Evolutionary conservation across 257 asterid species (phyloP), one percentile per base, ranked within the genome.

Genomic region (Jacaranda mimosifolia): DNA sequence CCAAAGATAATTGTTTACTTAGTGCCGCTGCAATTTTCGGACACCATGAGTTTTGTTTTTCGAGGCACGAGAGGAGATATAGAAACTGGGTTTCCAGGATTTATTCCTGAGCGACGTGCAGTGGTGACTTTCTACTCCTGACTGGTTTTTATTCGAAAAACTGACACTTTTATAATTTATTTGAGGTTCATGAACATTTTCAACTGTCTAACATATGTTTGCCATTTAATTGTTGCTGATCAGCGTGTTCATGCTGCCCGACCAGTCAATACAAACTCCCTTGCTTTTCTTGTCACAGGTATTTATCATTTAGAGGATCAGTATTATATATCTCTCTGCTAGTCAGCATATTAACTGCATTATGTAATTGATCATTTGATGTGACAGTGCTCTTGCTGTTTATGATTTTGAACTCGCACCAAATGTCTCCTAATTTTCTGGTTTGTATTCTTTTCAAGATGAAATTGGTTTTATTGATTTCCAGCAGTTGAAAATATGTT

Each of bases 381-480:
- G 83, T 78, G 56, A 72, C 95, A 96, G 99, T 96, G 79, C 94
- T 96, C 77, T 86, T 96, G 92, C 86, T 96, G 85, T 96, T 96
- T 81, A 96, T 96, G 99, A 93, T 96, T 83, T 89, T 94, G 73
- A 96, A 93, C 91, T 96, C 99, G 3, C 98, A 93, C 80, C 99
- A 96, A 82, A 91, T 96, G 97, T 93, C 99, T 48, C 93, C 98
- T 3, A 96, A 94, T 79, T 93, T 96, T 89, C 90, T 96, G 97
- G 99, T 96, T 72, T 39, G 99, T 89, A 69, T 81, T 76, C 67
- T 79, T 70, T 77, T 68, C 39, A 26, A 36, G 15, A 43, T 18
- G 17, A 71, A 67, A 53, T 57, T 17, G 62, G 17, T 19, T 14
- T 70, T 51, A 26, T 58, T 32, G 15, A 51, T 62, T 59, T 69